Conservation (phyloP, 495 filamentous ascomycete species). For the Sordaria brevicollis region DNA sequence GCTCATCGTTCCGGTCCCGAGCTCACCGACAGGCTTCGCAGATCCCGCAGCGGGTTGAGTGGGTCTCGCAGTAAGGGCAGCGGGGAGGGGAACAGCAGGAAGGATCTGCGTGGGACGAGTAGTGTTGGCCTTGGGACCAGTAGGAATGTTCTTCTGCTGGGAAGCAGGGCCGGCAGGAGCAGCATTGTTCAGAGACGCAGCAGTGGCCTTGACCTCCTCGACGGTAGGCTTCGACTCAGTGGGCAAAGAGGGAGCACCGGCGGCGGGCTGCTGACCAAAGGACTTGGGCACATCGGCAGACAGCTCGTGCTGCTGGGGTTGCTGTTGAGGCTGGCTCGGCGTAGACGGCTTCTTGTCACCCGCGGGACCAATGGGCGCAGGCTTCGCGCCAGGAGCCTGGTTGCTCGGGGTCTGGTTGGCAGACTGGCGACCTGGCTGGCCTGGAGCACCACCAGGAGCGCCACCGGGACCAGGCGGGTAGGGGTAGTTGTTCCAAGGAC, state of each 20-base stretch:
- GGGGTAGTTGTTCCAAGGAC: constrained; percentile 43
- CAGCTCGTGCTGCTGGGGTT: constrained; percentile 16
- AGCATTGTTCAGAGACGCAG: constrained; percentile 29
- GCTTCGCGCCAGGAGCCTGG: constrained; percentile 33
- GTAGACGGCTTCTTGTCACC: constrained; percentile 35
- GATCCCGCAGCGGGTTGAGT: constrained; percentile 17
- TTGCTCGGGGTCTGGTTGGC: constrained; percentile 26
- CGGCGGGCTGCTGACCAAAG: constrained; percentile 24
- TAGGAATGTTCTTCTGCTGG: constrained; percentile 41
- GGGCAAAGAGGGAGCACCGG: constrained; percentile 48
- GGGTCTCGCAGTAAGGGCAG: constrained; percentile 48
- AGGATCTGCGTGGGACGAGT: constrained; percentile 32
- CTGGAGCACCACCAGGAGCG: constrained; percentile 20
- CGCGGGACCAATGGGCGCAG: constrained; percentile 44
- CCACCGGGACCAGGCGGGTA: constrained; percentile 40
- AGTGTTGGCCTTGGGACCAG: constrained; percentile 47
- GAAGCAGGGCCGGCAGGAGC: constrained; percentile 15
- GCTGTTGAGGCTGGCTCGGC: constrained; percentile 3
- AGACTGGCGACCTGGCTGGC: constrained; percentile 18
- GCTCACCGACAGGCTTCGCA: constrained; percentile 26
- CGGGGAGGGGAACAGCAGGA: constrained; percentile 55
- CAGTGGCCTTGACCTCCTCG: constrained; percentile 42
- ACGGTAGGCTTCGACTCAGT: constrained; percentile 58
- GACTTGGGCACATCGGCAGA: constrained; percentile 28
- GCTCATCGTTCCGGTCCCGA: constrained; percentile 19